Evolutionary conservation across 495 filamentous ascomycete species (phyloP).

Genomic region (Penicillium subrubescens): DNA sequence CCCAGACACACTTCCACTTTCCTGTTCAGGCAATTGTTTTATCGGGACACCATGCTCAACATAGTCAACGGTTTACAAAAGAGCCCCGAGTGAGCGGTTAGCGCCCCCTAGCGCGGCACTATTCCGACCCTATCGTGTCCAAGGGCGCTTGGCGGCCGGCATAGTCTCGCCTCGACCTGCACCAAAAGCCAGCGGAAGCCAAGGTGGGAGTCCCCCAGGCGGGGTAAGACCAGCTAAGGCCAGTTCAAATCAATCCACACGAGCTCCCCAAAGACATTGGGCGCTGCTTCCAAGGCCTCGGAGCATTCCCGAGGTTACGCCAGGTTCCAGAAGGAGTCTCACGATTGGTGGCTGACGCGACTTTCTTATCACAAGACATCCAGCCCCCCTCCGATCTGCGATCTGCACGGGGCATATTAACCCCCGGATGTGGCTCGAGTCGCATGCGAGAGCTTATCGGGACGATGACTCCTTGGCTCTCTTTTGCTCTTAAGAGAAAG

Average conservation of each 20-base stretch:
- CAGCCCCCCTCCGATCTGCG: conserved; percentile 7
- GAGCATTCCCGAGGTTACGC: conserved; percentile 13
- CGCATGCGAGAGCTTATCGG: background rate
- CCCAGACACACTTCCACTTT: background rate
- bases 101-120: background rate
- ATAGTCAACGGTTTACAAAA: background rate
- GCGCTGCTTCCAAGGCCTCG: background rate
- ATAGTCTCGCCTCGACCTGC: conserved; percentile 18
- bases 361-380: conserved; percentile 15
- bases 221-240: background rate
- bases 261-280: background rate
- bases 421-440: background rate
- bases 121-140: background rate
- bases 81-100: background rate
- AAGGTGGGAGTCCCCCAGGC: background rate
- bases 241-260: background rate
- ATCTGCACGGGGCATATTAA: conserved; percentile 8
- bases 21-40: too few relatives aligned
- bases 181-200: background rate
- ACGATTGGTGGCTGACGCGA: conserved; percentile 19
- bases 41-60: background rate
- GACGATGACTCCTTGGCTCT: background rate
- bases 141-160: conserved; percentile 1
- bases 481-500: background rate
- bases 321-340: background rate